Base-by-base conservation (phyloP, 2,329 filamentous ascomycete genomes). In the Aspergillus sp. region DNA sequence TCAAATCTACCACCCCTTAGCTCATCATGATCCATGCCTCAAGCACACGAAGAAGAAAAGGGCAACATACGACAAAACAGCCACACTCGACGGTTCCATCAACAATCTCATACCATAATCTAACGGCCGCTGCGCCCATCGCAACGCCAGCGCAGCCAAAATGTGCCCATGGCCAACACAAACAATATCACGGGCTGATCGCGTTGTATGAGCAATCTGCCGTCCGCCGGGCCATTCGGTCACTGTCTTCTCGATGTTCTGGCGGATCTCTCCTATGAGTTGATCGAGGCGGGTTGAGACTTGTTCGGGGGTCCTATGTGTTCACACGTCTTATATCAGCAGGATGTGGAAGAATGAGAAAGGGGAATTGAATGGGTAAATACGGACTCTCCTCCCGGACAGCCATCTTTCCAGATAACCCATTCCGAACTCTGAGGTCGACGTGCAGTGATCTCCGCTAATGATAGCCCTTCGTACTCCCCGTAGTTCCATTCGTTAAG, bases 401-500 rank as follows among this genome's bases (percentile, higher is more conserved):
- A 54, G n/a, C 53, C 52, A 45, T 53, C 52, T 17, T 4, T 45
- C 53, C 53, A 56, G 38, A 56, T 54, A 49, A 45, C 52, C 53
- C 53, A 56, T 13, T 30, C 38, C 15, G 10, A 7, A 23, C 35
- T 45, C 27, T 45, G n/a, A 13, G 46, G 39, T 17, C 50, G 35
- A 13, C 47, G 20, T 43, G 74, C 71, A 42, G 79, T 74, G 60
- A 90, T 90, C 51, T 86, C 74, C 2, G 74, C 67, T 45, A 76
- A 81, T 27, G 84, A 86, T 57, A 90, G 76, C 12, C 87, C 87
- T 69, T 91, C 87, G 60, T 91, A 91, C 55, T 83, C 77, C 43
- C 85, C 87, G 60, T 90, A 91, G 67, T 90, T 82, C 87, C 87
- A 90, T 65, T 90, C 86, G 7, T 84, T 77, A 49, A 90, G 81